These are phyloP conservation scores for Musa schizocarpa DNA, from an alignment of 176 grass and related monocot genomes.

Conservation along the genomic window DNA sequence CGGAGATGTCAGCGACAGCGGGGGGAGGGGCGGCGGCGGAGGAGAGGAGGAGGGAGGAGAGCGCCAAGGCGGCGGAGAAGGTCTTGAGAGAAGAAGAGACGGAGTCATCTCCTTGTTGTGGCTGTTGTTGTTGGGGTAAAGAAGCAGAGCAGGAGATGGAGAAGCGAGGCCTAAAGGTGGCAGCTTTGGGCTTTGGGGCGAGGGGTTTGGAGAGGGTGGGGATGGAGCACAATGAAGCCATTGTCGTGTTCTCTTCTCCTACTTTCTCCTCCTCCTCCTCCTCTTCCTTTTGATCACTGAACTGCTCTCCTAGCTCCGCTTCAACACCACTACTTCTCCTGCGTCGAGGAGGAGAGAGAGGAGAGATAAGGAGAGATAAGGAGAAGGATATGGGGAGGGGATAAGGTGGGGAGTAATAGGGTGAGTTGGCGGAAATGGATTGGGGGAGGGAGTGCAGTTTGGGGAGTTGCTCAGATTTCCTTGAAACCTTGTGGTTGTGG, in stretches of 20 bases:
- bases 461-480: neutral
- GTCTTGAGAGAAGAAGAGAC: slow-evolving; percentile 46
- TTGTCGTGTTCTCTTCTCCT: slow-evolving; percentile 9
- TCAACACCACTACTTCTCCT: neutral
- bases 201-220: slow-evolving; percentile 35
- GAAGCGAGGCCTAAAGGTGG: slow-evolving; percentile 25
- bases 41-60: slow-evolving; percentile 71
- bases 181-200: slow-evolving; percentile 31
- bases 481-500: too few species aligned
- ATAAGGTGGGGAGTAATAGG: slow-evolving; percentile 24
- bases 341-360: slow-evolving; percentile 19
- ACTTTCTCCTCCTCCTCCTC: neutral
- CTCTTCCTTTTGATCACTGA: too few species aligned
- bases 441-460: slow-evolving; percentile 7
- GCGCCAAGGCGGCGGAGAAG: slow-evolving; percentile 60
- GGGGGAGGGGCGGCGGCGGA: slow-evolving; percentile 51
- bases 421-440: slow-evolving; percentile 40
- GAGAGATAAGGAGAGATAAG: slow-evolving; percentile 15
- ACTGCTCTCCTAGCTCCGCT: neutral
- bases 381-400: too few species aligned
- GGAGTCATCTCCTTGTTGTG: neutral
- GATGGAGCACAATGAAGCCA: slow-evolving; percentile 58
- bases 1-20: slow-evolving; percentile 59
- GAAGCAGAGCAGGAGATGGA: slow-evolving; percentile 50
- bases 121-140: neutral